phyloP scores from a whole-genome alignment of 164 flowering plant species.

The Houttuynia cordata region DNA sequence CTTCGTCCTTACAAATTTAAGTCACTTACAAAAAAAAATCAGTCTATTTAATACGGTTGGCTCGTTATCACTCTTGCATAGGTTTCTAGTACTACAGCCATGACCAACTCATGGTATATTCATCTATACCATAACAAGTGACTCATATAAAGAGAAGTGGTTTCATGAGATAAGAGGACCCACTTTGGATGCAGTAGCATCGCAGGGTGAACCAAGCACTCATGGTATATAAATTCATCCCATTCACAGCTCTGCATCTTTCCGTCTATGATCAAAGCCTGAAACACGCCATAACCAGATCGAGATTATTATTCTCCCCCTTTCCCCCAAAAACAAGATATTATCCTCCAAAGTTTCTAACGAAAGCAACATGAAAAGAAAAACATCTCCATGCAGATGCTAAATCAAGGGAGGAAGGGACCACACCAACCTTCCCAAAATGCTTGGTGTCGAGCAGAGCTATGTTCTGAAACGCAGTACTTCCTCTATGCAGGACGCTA shows the following conservation, averaged over 20 bases:
- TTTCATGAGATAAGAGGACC: slow-evolving; percentile 3
- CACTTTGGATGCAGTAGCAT: slow-evolving; percentile 63
- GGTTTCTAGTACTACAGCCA: too few relatives aligned
- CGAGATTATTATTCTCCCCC: too few relatives aligned
- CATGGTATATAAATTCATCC: slow-evolving; percentile 83
- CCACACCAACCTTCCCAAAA: slow-evolving; percentile 54
- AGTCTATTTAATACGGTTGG: too few relatives aligned
- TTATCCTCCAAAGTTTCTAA: too few relatives aligned
- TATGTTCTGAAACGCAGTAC: slow-evolving; percentile 60
- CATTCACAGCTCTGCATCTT: slow-evolving; percentile 85
- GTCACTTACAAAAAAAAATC: too few relatives aligned
- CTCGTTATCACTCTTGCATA: too few relatives aligned
- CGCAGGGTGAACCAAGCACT: slow-evolving; percentile 76
- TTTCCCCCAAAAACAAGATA: too few relatives aligned
- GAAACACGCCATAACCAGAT: background rate
- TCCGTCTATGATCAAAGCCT: slow-evolving; percentile 63
- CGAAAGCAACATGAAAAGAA: too few relatives aligned
- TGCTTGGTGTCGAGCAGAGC: slow-evolving; percentile 77
- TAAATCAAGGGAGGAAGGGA: background rate
- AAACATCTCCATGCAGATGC: background rate
- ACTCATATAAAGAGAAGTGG: too few relatives aligned
- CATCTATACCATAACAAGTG: background rate
- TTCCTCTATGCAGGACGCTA: slow-evolving; percentile 52
- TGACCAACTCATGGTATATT: too few relatives aligned
- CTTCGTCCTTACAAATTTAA: too few relatives aligned